Conservation (phyloP, 768 basidiomycete species). For the Rickenella mellea region DNA sequence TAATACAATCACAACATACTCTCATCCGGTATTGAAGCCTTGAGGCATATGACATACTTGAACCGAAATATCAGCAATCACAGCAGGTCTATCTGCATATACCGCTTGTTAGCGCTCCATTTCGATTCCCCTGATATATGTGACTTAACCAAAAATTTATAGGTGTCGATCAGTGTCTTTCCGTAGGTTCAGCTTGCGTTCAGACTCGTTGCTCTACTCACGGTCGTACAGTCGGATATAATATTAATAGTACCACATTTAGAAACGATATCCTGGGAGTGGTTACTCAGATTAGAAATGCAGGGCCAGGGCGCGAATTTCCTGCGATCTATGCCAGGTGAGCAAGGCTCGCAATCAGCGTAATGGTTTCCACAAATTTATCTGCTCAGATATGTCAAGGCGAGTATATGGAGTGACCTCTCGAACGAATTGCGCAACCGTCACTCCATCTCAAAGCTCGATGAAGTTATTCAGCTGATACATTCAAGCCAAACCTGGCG, state of each 20-base stretch:
- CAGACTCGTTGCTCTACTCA: too few relatives aligned
- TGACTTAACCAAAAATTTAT: constrained; percentile 31
- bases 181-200: neutral
- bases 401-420: constrained; percentile 18
- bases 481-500: constrained; percentile 3
- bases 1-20: too few relatives aligned
- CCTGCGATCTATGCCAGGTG: neutral
- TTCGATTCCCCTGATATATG: constrained; percentile 34
- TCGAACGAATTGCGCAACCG: constrained; percentile 14
- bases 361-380: neutral
- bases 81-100: neutral
- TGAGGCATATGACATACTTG: too few relatives aligned
- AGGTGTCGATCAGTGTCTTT: neutral
- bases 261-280: constrained; percentile 12
- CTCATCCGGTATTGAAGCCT: too few relatives aligned
- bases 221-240: constrained; percentile 25
- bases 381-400: constrained; percentile 15
- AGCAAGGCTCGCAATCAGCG: neutral
- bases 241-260: constrained; percentile 11
- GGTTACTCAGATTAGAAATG: constrained; percentile 7
- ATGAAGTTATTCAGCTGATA: constrained; percentile 18
- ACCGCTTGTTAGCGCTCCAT: neutral
- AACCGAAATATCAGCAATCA: too few relatives aligned
- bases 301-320: constrained; percentile 3
- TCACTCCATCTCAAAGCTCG: constrained; percentile 10